Conservation (phyloP, 108 stramenopile genomes). For the Conticribra guillardii region DNA sequence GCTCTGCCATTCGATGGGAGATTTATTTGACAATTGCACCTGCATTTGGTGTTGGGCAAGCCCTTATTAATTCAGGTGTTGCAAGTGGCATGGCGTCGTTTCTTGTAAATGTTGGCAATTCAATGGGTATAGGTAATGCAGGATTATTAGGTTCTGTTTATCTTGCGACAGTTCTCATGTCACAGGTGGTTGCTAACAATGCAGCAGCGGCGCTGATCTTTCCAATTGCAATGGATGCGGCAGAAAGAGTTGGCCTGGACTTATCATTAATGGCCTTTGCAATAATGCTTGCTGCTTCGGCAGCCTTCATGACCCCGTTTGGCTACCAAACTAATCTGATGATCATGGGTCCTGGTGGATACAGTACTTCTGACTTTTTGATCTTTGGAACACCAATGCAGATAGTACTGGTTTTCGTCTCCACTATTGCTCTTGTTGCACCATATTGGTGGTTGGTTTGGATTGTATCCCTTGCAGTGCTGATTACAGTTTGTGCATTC, state of each 20-base stretch:
- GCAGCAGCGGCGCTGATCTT: conserved; percentile 75
- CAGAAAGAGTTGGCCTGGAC: conserved; percentile 56
- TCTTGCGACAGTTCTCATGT: conserved; percentile 70
- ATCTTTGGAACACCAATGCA: conserved; percentile 76
- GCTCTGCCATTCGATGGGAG: conserved; percentile 74
- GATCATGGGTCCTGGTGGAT: conserved; percentile 81
- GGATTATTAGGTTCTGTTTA: conserved; percentile 74
- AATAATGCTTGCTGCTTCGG: conserved; percentile 77
- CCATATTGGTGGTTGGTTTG: conserved; percentile 55
- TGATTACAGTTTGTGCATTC: conserved; percentile 15
- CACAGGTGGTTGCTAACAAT: conserved; percentile 74
- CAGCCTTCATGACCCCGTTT: conserved; percentile 76
- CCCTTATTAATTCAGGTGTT: conserved; percentile 70
- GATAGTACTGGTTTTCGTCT: conserved; percentile 63
- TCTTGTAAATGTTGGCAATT: conserved; percentile 55
- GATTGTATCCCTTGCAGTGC: conserved; percentile 24
- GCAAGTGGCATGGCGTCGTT: conserved; percentile 61
- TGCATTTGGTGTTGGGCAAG: conserved; percentile 75
- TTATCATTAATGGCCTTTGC: conserved; percentile 55
- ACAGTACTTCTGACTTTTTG: conserved; percentile 70
- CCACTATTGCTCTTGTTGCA: conserved; percentile 39
- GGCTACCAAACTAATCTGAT: conserved; percentile 73
- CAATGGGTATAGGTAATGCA: conserved; percentile 62
- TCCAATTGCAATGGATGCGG: conserved; percentile 75
- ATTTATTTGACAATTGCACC: conserved; percentile 67